A percentile compares a stretch with the other conserved stretches of the same genome.
Evolutionary conservation across 2,329 filamentous ascomycete genomes (phyloP).

Genomic region (Alternaria angustiovoidea): DNA sequence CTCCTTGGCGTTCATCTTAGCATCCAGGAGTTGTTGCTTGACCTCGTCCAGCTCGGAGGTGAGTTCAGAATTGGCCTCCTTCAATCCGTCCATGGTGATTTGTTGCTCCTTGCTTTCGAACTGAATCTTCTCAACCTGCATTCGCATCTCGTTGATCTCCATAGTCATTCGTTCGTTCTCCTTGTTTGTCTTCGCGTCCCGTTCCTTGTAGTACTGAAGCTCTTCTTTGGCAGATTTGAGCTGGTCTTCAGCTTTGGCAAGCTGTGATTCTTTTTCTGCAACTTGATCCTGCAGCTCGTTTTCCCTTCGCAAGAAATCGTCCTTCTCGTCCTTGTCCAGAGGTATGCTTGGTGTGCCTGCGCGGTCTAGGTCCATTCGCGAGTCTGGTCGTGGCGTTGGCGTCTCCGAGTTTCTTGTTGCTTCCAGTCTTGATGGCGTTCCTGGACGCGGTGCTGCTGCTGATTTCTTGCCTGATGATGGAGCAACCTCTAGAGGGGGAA

Average conservation of each 20-base stretch:
- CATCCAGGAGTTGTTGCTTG: conserved; percentile 94
- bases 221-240: conserved; percentile 87
- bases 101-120: conserved; percentile 97
- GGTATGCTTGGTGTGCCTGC: conserved; percentile 86
- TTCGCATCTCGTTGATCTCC: conserved; percentile 91
- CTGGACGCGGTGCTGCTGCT: conserved; percentile 62
- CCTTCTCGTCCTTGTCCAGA: conserved; percentile 94
- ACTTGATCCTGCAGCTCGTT: conserved; percentile 98
- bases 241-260: conserved; percentile 79
- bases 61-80: conserved; percentile 93
- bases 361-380: conserved; percentile 74
- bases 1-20: conserved; percentile 96
- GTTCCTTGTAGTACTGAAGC: conserved; percentile 82
- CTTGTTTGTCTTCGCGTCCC: conserved; percentile 81
- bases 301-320: conserved; percentile 92
- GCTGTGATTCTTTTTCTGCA: conserved; percentile 86
- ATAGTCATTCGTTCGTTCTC: conserved; percentile 87
- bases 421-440: conserved; percentile 66
- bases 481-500: conserved; percentile 68
- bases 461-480: conserved; percentile 58
- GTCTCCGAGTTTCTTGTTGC: conserved; percentile 55
- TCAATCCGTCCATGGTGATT: conserved; percentile 97
- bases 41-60: conserved; percentile 92
- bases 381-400: conserved; percentile 63
- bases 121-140: conserved; percentile 93